Evolutionary conservation across 2,329 filamentous ascomycete genomes (phyloP), one percentile per base, ranked within the genome.

Genomic region (Trichophyton mentagrophytes): DNA sequence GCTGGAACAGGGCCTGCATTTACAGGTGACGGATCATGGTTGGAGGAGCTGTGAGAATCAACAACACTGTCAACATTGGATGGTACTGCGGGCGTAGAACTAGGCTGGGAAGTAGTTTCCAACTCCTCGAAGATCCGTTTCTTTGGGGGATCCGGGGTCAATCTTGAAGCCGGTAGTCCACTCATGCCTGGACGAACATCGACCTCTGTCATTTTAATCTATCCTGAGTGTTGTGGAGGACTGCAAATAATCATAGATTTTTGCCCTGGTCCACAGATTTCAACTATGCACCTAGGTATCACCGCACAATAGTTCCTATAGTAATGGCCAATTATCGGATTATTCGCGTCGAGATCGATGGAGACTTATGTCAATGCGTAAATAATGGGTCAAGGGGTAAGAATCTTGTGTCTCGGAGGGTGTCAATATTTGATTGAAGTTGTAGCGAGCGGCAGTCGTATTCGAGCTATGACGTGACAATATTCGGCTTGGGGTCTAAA

Each of bases 71-170:
- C 46, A 11, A 17, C 17, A 42, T 44, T 33, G 25, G 49, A n/a
- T 42, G 13, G 30, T 55, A 27, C n/a, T 17, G 47, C 8, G 13
- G 47, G 15, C 22, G n/a, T 25, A 33, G 58, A 11, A 38, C 20
- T 30, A 9, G 33, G 36, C 11, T 40, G 11, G 7, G n/a, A 17
- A 30, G 40, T 49, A 2, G 38, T 47, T 22, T 57, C 55, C 11
- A 69, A 57, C 38, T 72, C 70, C 20, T 71, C 64, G 15, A 71
- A 67, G 0, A 69, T 67, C 11, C 69, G 66, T 60, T 73, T 72
- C 42, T 67, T 64, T 3, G 69, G 61, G 30, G 57, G 33, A 58
- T 64, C 17, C 15, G 69, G 64, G 2, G 40, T 57, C 38, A 61
- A 53, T 9, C 38, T 51, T 17, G 49, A 61, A 33, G 60, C 30